Conservation (phyloP, 75 land plant species). For the Cupressus sempervirens region DNA sequence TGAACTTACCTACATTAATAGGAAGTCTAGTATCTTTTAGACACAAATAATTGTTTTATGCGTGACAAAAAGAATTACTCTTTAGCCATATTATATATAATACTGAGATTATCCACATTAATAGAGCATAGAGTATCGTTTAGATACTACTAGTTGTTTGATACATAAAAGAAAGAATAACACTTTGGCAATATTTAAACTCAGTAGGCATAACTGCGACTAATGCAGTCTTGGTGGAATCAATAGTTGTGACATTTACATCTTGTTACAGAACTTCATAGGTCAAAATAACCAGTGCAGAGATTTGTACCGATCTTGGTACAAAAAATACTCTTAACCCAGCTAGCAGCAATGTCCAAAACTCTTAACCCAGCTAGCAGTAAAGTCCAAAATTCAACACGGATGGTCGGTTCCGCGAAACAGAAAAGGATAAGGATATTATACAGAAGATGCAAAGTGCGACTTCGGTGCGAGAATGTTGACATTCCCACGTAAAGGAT, state of each 20-base stretch:
- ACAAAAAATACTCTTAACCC: slow-evolving; percentile 10
- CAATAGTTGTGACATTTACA: slow-evolving; percentile 5
- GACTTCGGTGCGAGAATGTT: background rate
- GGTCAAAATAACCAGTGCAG: slow-evolving; percentile 1
- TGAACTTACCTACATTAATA: background rate
- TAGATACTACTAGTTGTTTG: background rate
- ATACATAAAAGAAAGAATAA: background rate
- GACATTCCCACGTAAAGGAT: slow-evolving; percentile 5
- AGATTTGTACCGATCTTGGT: background rate
- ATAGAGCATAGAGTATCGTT: background rate
- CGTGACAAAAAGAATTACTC: background rate
- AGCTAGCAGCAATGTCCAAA: slow-evolving; percentile 2
- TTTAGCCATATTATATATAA: background rate
- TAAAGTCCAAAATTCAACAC: slow-evolving; percentile 10
- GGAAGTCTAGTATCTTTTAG: background rate
- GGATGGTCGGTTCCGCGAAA: background rate
- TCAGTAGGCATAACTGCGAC: background rate
- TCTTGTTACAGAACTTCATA: slow-evolving; percentile 4
- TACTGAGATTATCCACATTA: background rate
- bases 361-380: slow-evolving; percentile 1
- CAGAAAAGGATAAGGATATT: background rate
- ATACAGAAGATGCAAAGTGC: background rate
- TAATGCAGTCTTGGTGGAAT: background rate
- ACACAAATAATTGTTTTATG: background rate
- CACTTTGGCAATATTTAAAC: background rate